Evolutionary conservation across 2,329 filamentous ascomycete genomes (phyloP).

Genomic region (Aspergillus fijiensis): DNA sequence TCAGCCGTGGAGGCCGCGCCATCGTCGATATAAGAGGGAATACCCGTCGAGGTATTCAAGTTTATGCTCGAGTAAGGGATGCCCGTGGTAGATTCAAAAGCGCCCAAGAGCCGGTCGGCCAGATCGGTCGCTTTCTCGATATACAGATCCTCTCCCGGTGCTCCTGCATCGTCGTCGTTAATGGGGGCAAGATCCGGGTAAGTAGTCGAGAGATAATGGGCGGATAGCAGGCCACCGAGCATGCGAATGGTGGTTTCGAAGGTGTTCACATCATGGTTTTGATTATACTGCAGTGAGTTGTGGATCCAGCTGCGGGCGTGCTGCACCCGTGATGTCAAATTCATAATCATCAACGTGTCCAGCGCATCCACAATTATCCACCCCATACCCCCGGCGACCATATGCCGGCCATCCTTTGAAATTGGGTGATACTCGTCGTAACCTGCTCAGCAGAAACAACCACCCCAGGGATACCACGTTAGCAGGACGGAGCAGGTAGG

Average conservation of each 20-base stretch:
- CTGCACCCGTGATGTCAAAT: constrained; percentile 78
- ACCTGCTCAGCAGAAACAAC: constrained; percentile 17
- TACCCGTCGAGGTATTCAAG: constrained; percentile 70
- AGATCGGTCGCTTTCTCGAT: constrained; percentile 94
- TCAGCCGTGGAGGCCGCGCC: constrained; percentile 94
- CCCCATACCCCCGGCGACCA: constrained; percentile 84
- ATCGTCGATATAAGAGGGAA: constrained; percentile 77
- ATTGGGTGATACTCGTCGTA: constrained; percentile 81
- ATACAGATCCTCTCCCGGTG: constrained; percentile 83
- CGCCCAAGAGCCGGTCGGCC: constrained; percentile 79
- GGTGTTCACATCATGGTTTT: constrained; percentile 92
- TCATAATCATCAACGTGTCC: constrained; percentile 98
- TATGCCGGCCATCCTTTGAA: constrained; percentile 74
- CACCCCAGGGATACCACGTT: constrained; percentile 25
- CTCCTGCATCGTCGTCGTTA: constrained; percentile 67
- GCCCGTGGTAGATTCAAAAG: constrained; percentile 83
- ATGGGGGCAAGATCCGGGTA: constrained; percentile 78
- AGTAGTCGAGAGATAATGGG: constrained; percentile 87
- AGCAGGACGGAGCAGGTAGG: background rate
- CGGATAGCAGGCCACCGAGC: constrained; percentile 87
- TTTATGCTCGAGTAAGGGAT: constrained; percentile 91
- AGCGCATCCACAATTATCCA: constrained; percentile 98
- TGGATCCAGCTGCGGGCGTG: constrained; percentile 89
- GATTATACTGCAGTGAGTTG: constrained; percentile 77
- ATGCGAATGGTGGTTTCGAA: constrained; percentile 98